Evolutionary conservation across 1,139 yeast genomes (phyloP).

Genomic region (Suhomyces panamericanus): DNA sequence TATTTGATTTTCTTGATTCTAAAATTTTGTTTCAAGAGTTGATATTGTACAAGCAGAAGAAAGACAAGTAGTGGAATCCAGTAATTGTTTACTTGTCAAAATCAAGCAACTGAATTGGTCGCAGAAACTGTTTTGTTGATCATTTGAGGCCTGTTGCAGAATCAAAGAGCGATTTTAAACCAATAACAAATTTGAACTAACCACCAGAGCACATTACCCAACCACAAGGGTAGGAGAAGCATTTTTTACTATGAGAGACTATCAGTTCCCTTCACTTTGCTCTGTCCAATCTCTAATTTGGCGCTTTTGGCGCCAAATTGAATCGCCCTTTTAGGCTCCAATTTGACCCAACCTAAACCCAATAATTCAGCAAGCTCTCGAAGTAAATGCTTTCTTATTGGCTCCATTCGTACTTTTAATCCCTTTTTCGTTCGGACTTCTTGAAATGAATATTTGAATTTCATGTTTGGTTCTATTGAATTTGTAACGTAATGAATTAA

Average conservation of each 20-base stretch:
- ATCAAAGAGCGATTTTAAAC: too few relatives aligned
- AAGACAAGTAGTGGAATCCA: too few relatives aligned
- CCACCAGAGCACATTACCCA: too few relatives aligned
- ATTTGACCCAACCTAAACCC: conserved; percentile 57
- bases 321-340: conserved; percentile 89
- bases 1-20: too few relatives aligned
- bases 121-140: too few relatives aligned
- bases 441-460: conserved; percentile 38
- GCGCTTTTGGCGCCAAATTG: conserved; percentile 97
- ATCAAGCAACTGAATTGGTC: too few relatives aligned
- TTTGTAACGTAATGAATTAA: conserved; percentile 56
- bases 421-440: conserved; percentile 29
- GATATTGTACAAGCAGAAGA: too few relatives aligned
- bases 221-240: too few relatives aligned
- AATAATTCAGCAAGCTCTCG: conserved; percentile 58
- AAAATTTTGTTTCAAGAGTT: too few relatives aligned
- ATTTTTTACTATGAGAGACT: conserved; percentile 9
- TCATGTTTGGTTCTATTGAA: conserved; percentile 52
- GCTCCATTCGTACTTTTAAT: conserved; percentile 28
- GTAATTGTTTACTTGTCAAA: too few relatives aligned
- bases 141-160: too few relatives aligned
- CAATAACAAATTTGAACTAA: too few relatives aligned
- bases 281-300: conserved; percentile 76
- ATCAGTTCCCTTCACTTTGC: conserved; percentile 66
- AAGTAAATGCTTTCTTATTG: conserved; percentile 60